Evolutionary conservation across 345 rosid genomes (phyloP).

Genomic region (Populus deltoides): DNA sequence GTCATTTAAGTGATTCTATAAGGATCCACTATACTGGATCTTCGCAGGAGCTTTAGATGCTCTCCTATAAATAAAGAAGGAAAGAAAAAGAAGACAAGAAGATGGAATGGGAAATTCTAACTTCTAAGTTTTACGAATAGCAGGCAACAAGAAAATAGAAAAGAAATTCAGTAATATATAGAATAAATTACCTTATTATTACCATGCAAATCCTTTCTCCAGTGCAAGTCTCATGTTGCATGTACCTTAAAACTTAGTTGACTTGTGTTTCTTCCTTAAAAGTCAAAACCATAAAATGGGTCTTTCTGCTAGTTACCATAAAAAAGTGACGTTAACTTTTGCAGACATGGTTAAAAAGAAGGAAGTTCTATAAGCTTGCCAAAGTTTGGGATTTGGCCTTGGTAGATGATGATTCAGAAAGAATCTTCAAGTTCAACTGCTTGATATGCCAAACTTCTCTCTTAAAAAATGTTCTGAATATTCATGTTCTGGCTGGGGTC

Average conservation of each 20-base stretch:
- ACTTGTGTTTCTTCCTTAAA: constrained; percentile 18
- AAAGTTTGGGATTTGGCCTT: no score
- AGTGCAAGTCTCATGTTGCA: constrained; percentile 13
- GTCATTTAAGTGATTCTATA: neutral
- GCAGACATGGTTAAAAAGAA: no score
- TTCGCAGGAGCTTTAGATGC: no score
- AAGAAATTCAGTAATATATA: neutral
- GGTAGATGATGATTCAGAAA: no score
- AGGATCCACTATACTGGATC: neutral
- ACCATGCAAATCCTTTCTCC: constrained; percentile 15
- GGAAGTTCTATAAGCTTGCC: no score
- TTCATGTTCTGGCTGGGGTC: no score
- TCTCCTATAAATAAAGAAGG: no score
- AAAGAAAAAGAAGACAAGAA: no score
- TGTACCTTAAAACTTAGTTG: constrained; percentile 13
- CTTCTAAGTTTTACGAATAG: neutral
- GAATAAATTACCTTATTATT: constrained; percentile 11
- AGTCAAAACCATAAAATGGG: constrained; percentile 13
- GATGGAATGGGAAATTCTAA: neutral
- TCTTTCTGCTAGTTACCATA: constrained; percentile 10
- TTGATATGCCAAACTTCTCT: no score
- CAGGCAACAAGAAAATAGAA: neutral
- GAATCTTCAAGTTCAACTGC: no score
- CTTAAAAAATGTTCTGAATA: no score
- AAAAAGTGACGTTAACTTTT: no score